These are phyloP conservation scores for Thecaphora thlaspeos DNA, from an alignment of 1,284 basidiomycete species.

Conservation along the genomic window DNA sequence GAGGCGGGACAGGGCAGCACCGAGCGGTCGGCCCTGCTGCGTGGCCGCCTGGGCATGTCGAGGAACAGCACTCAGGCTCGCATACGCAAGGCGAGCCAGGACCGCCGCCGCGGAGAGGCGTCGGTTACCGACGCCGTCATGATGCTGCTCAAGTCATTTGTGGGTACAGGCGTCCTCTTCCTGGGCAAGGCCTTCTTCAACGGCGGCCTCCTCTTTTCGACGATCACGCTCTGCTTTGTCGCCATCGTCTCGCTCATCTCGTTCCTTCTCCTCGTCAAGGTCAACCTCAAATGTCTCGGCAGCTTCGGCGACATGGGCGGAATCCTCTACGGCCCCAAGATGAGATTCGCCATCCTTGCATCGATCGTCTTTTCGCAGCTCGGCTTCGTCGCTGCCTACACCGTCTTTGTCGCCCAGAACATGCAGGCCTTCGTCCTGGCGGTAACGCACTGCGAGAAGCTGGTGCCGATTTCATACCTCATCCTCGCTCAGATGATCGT, in stretches of 20 bases:
- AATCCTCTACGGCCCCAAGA: conserved; percentile 82
- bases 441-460: conserved; percentile 73
- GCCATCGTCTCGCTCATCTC: conserved; percentile 87
- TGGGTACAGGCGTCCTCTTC: conserved; percentile 94
- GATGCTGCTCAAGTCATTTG: conserved; percentile 74
- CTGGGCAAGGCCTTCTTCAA: conserved; percentile 97
- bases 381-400: conserved; percentile 83
- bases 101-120: conserved; percentile 48
- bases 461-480: conserved; percentile 73
- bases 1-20: conserved; percentile 30
- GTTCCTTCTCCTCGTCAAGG: conserved; percentile 85
- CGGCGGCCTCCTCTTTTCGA: conserved; percentile 89
- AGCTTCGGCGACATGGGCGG: conserved; percentile 98
- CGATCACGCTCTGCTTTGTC: conserved; percentile 74
- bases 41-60: conserved; percentile 18
- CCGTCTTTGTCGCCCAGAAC: conserved; percentile 93
- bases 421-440: conserved; percentile 77
- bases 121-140: conserved; percentile 53
- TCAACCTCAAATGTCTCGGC: conserved; percentile 84
- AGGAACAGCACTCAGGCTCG: conserved; percentile 29
- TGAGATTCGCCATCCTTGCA: conserved; percentile 82
- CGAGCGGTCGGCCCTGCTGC: conserved; percentile 44
- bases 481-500: conserved; percentile 81
- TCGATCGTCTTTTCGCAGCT: conserved; percentile 89
- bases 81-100: conserved; percentile 40